Conservation (phyloP, 352 stramenopile species). For the Saprolegnia diclina region DNA sequence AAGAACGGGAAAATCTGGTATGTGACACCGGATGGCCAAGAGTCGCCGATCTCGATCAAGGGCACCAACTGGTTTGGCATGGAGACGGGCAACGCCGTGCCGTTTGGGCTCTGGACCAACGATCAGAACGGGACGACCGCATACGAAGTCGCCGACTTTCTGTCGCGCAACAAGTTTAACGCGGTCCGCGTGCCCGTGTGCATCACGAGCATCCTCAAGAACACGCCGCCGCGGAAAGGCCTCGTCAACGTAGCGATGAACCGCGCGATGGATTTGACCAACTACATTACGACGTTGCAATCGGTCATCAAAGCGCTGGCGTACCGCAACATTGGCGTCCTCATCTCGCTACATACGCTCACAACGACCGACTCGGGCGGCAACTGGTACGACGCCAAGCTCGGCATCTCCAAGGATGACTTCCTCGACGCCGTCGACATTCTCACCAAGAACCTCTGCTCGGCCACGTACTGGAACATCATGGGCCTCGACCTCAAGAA, state of each 20-base stretch:
- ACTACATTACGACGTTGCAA: slow-evolving; percentile 60
- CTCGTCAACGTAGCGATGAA: slow-evolving; percentile 66
- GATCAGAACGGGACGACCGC: slow-evolving; percentile 61
- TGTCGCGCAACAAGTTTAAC: slow-evolving; percentile 71
- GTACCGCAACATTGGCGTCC: slow-evolving; percentile 57
- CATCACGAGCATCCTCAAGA: slow-evolving; percentile 46
- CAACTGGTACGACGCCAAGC: slow-evolving; percentile 47
- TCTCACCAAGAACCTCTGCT: slow-evolving; percentile 53
- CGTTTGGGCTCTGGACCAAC: slow-evolving; percentile 78
- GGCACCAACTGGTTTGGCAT: slow-evolving; percentile 76
- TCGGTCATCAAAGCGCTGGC: slow-evolving; percentile 48
- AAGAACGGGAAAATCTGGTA: slow-evolving; percentile 50
- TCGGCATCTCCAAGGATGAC: slow-evolving; percentile 47
- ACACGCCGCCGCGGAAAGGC: slow-evolving; percentile 38
- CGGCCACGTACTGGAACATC: slow-evolving; percentile 61
- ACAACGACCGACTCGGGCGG: slow-evolving; percentile 40
- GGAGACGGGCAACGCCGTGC: slow-evolving; percentile 57
- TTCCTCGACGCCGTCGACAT: slow-evolving; percentile 51
- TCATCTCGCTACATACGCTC: slow-evolving; percentile 69
- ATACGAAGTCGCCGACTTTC: slow-evolving; percentile 58
- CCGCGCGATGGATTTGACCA: slow-evolving; percentile 56
- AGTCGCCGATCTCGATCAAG: slow-evolving; percentile 50
- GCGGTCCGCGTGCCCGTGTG: slow-evolving; percentile 53
- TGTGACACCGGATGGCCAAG: slow-evolving; percentile 44
- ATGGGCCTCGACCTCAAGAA: slow-evolving; percentile 71